Evolutionary conservation across 768 basidiomycete genomes (phyloP), one percentile per base, ranked within the genome.

Genomic region (Hypholoma fasciculare): DNA sequence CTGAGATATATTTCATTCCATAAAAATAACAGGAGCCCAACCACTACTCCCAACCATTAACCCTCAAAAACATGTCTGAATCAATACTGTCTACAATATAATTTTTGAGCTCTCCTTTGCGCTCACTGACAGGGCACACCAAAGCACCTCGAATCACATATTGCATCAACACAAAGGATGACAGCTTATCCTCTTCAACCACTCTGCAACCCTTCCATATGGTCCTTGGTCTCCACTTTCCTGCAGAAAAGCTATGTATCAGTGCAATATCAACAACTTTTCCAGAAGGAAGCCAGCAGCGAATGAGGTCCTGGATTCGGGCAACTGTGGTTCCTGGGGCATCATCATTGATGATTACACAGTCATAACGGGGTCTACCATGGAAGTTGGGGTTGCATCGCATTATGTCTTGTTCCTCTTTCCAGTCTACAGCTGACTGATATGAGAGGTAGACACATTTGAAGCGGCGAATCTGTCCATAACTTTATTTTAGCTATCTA

Each of bases 371-470:
- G 7, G 4, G 38, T 11, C 57, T 37, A 13, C 57, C 56, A 38
- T 69, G 65, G 57, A 70, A 71, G n/a, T 54, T 42, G n/a, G 61
- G 58, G 49, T 65, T 70, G 63, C 69, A 70, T 7, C 65, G 56
- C 52, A 71, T 19, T 37, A 71, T 70, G 47, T 70, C 62, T 34
- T 38, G 46, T 20, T 27, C 64, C 48, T 65, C 63, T 2, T 63
- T 62, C 68, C 69, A 70, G 48, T 71, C 61, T 56, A 67, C 66
- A 1, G 62, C 34, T 1, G 67, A 71, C 42, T 67, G 67, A 57
- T 68, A 71, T 14, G 57, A 57, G 30, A 70, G 52, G 37, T 59
- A 53, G 30, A 66, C 38, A 58, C 65, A 67, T 61, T 64, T 67
- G 59, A 62, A 67, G 5, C 19, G 27, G 36, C 53, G 52, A 13